Evolutionary conservation across 2,329 filamentous ascomycete species (phyloP).

Genomic region (Iodosphaeria phyllophila): DNA sequence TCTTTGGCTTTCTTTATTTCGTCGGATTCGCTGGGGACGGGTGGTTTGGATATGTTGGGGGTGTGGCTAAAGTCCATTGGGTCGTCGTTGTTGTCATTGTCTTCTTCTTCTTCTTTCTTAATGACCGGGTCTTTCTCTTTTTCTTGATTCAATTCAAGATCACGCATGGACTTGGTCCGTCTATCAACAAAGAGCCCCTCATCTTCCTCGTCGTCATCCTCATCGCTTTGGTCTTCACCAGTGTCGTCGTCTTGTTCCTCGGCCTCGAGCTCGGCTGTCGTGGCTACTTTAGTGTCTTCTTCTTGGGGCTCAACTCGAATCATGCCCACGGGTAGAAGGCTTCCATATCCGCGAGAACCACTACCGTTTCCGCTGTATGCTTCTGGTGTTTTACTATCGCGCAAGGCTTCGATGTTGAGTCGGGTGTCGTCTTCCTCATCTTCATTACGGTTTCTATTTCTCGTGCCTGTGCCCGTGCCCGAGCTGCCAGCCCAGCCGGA

Average conservation of each 20-base stretch:
- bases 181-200: constrained; percentile 24
- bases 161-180: constrained; percentile 10
- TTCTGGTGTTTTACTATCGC: constrained; percentile 21
- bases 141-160: constrained; percentile 8
- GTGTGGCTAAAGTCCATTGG: constrained; percentile 22
- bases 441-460: too few species aligned
- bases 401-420: constrained; percentile 38
- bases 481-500: too few species aligned
- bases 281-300: constrained; percentile 31
- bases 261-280: constrained; percentile 36
- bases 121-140: constrained; percentile 18
- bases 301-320: constrained; percentile 34
- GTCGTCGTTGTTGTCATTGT: too few species aligned
- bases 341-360: constrained; percentile 10
- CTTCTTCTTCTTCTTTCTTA: constrained; percentile 23
- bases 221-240: too few species aligned
- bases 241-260: constrained; percentile 25
- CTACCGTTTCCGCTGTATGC: too few species aligned
- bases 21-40: too few species aligned
- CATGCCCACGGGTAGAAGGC: constrained; percentile 34
- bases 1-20: constrained; percentile 15
- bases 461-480: too few species aligned
- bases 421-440: constrained; percentile 27
- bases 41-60: constrained; percentile 14
- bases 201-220: constrained; percentile 22